Conservation (phyloP, 208 protist species). For the Leishmania turanica region DNA sequence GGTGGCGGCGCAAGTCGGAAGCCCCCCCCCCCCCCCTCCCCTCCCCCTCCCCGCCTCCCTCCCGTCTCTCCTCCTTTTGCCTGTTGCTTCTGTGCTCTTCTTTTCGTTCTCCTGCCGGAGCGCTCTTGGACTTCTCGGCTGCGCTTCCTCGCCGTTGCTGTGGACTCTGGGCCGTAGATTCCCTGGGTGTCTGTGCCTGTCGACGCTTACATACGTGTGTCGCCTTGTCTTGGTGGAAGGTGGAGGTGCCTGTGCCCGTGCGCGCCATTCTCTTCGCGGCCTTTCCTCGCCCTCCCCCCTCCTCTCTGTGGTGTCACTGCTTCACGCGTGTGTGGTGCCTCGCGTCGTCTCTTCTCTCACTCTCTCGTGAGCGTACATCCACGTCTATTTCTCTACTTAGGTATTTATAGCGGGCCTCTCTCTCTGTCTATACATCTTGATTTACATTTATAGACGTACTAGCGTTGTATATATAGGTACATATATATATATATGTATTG, state of each 20-base stretch:
- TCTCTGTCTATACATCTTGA: neutral
- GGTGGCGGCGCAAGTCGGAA: too few relatives aligned
- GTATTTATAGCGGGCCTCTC: neutral
- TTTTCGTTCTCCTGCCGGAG: neutral
- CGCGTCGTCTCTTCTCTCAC: neutral
- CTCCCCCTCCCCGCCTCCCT: too few relatives aligned
- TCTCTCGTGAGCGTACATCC: neutral
- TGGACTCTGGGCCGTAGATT: neutral
- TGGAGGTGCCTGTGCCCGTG: neutral
- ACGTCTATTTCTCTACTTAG: too few relatives aligned
- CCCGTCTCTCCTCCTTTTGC: neutral
- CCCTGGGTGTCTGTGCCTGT: slow-evolving; percentile 1
- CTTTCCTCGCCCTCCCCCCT: neutral
- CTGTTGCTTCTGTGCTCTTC: neutral
- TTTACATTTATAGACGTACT: neutral
- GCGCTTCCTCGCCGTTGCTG: neutral
- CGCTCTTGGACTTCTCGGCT: neutral
- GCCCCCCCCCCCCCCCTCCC: too few relatives aligned
- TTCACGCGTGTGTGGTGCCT: neutral
- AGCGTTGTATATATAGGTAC: neutral
- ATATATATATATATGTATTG: neutral
- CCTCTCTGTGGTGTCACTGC: neutral
- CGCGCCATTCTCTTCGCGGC: neutral
- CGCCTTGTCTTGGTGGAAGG: neutral
- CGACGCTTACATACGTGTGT: neutral